Base-by-base conservation (phyloP, 2,329 filamentous ascomycete species). In the Xylaria sp. region DNA sequence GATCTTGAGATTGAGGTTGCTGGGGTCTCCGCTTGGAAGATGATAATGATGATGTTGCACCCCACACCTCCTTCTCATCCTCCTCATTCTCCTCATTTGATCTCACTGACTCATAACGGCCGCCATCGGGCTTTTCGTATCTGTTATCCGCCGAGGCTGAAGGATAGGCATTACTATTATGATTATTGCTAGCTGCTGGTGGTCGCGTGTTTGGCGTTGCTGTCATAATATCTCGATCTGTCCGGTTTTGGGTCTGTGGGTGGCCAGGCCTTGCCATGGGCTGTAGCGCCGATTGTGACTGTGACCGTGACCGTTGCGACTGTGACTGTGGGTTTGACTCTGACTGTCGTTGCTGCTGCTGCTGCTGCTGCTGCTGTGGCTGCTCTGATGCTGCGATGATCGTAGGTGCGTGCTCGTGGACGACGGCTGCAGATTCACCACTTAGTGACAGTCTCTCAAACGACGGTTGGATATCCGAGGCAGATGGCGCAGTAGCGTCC, bases 401-500 rank as follows among this genome's bases (percentile, higher is more conserved):
- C 64, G 74, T 62, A 67, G 64, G 66, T 66, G 69, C 65, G 71
- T 73, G 65, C 70, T 73, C 67, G 72, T 76, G 67, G 72, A 69
- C 67, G 72, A 69, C 67, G 72, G 70, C 74, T 74, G 75, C 72
- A 72, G 76, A 68, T 63, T 75, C 73, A 76, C 70, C 71, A 71
- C 72, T 77, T 74, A 82, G 77, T 67, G 78, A 77, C 73, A 81
- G 73, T 66, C 74, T 80, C 63, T 79, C 78, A 72, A 82, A 75
- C 37, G 76, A 77, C 59, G 79, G 77, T 64, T 78, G 74, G 61
- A 74, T 71, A 54, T 73, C 69, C 48, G 75, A 76, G 72, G 73
- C 68, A 52, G 74, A 74, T 63, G 75, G 54, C 59, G 67, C 67
- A 54, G 66, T 63, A 69, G 76, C 67, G 69, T 75, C 73, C 63